A percentile compares a stretch with the other conserved stretches of the same genome.
These are phyloP conservation scores for Venturia effusa DNA, from an alignment of 2,329 filamentous ascomycete genomes.

Conservation along the genomic window DNA sequence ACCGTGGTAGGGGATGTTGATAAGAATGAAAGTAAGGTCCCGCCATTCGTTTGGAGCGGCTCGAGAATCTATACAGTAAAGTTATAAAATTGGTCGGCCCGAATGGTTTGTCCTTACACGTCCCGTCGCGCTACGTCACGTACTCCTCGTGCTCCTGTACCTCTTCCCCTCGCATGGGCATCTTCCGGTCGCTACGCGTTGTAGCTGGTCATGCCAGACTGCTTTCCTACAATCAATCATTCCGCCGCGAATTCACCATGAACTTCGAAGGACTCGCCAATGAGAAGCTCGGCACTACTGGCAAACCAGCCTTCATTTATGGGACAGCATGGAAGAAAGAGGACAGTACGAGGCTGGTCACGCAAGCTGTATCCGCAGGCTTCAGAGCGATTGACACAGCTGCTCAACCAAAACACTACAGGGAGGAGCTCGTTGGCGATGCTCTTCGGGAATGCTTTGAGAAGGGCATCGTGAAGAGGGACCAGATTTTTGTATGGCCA, in stretches of 20 bases:
- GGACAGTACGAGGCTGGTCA: slow-evolving; percentile 54
- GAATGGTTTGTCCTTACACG: neutral
- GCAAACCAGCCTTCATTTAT: slow-evolving; percentile 48
- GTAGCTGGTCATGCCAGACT: neutral
- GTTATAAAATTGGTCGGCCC: too few relatives aligned
- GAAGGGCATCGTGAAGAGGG: neutral
- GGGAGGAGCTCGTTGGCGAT: slow-evolving; percentile 58
- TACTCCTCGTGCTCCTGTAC: neutral
- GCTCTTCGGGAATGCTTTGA: slow-evolving; percentile 52
- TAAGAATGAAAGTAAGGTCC: too few relatives aligned
- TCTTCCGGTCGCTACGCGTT: neutral
- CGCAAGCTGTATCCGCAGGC: slow-evolving; percentile 54
- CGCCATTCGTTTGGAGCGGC: too few relatives aligned
- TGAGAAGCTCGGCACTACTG: slow-evolving; percentile 2
- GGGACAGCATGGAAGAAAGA: slow-evolving; percentile 83
- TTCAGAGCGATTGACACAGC: slow-evolving; percentile 70
- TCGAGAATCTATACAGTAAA: too few relatives aligned
- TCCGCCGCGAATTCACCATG: neutral
- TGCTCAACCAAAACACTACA: slow-evolving; percentile 68
- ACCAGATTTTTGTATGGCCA: neutral
- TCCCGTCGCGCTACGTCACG: slow-evolving; percentile 1
- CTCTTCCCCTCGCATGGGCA: neutral
- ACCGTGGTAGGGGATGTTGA: too few relatives aligned
- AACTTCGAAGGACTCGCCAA: neutral
- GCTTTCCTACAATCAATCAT: neutral